phyloP scores from a whole-genome alignment of 495 filamentous ascomycete genomes.

The Echria macrotheca region DNA sequence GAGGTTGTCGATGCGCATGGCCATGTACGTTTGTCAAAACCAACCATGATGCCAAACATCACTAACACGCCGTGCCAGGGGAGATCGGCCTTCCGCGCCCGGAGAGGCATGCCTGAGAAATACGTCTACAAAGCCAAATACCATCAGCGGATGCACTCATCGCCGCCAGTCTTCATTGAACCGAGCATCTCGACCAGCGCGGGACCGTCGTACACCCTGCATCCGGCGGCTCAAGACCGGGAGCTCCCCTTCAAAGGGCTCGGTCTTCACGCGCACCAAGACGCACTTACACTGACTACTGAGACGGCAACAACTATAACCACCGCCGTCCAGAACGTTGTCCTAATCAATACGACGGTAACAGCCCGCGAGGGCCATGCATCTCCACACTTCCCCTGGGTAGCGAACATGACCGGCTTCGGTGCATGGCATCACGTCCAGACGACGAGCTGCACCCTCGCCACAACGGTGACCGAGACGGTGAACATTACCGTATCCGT shows the following conservation, averaged over 20 bases:
- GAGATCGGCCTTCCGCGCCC: too few species aligned
- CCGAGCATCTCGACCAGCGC: neutral
- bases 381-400: neutral
- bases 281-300: too few species aligned
- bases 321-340: neutral
- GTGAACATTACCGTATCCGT: slow-evolving; percentile 16
- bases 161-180: neutral
- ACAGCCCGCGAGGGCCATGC: neutral
- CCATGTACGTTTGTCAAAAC: too few species aligned
- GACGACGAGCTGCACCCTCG: slow-evolving; percentile 5
- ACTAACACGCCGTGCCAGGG: too few species aligned
- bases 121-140: slow-evolving; percentile 9
- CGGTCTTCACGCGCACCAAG: too few species aligned
- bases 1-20: too few species aligned
- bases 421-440: neutral
- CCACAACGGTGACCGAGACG: slow-evolving; percentile 19
- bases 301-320: neutral
- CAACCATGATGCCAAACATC: too few species aligned
- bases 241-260: too few species aligned
- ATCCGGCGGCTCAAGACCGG: too few species aligned
- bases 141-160: slow-evolving; percentile 6
- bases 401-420: neutral
- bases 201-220: too few species aligned
- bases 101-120: too few species aligned
- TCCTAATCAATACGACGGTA: neutral